Evolutionary conservation across 441 rosid genomes (phyloP), one percentile per base, ranked within the genome.

Genomic region (Kokia cookei): DNA sequence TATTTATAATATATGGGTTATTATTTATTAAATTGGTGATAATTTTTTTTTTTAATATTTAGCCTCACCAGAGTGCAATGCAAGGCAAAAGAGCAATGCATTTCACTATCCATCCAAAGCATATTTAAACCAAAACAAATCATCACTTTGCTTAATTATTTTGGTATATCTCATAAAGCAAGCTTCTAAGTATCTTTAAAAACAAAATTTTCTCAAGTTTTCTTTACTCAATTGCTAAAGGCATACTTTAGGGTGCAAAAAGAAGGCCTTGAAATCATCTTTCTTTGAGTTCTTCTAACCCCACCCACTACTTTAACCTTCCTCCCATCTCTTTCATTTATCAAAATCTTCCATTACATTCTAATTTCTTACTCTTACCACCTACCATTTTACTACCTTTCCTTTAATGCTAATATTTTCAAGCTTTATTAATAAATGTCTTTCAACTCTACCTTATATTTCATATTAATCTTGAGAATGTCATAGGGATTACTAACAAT

Each of bases 71-170:
- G 7, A 53, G 58, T n/a, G 58, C 58, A 53, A 51, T 51, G 55
- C 22, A 54, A 37, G 40, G 40, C 40, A 37, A 37, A 54, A 17
- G 27, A 53, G 58, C 62, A 58, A n/a, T 51, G 22, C 19, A n/a
- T 53, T n/a, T 5, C 24, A n/a, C 58, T 22, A 7, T 7, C 63
- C 40, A 59, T 27, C 40, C 64, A 27, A 59, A 27, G 8, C 35
- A 59, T 53, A 53, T 22, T 26, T 12, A 24, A 24, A 57, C 14
- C 14, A 24, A 9, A 37, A 37, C 40, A 37, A 37, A 57, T 3
- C 13, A 35, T 62, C 66, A 35, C 66, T 62, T 35, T 62, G 66
- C 66, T 62, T 62, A 62, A 62, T 62, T 62, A 17, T n/a, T 64
- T 64, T 40, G 29, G 29, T 42, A 40, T 10, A 22, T 63, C 29